These are phyloP conservation scores for Wallacemonas rigidus DNA, from an alignment of 208 protist genomes.

Conservation along the genomic window DNA sequence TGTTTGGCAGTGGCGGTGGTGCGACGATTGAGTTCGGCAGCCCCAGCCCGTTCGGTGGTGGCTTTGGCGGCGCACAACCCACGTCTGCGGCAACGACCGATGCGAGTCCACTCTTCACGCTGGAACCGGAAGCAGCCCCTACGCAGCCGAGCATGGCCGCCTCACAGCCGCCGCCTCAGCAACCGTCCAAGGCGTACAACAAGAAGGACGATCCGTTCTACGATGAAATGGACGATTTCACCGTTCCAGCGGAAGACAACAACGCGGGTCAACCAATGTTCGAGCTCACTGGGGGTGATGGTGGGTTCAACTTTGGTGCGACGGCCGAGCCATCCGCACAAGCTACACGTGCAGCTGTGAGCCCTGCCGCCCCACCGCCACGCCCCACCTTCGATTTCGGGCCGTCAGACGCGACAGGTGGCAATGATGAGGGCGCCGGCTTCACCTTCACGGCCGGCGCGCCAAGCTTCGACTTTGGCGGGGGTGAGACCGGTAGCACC, in stretches of 20 bases:
- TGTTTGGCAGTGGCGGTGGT: neutral
- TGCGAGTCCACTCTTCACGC: neutral
- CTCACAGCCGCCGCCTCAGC: constrained; percentile 2
- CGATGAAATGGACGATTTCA: constrained; percentile 80
- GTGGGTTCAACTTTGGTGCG: constrained; percentile 33
- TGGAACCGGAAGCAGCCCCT: constrained; percentile 2
- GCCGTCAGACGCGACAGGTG: constrained; percentile 25
- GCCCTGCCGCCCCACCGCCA: constrained; percentile 16
- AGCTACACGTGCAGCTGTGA: constrained; percentile 1
- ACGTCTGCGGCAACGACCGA: neutral
- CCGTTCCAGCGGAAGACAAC: constrained; percentile 24
- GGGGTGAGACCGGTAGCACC: constrained; percentile 12
- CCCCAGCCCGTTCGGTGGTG: constrained; percentile 14
- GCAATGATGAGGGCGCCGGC: constrained; percentile 9
- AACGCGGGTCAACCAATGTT: constrained; percentile 17
- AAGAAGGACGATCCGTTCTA: constrained; percentile 66
- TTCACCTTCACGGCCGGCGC: constrained; percentile 15
- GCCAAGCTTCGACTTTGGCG: constrained; percentile 19
- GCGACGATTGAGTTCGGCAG: constrained; percentile 17
- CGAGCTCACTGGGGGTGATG: constrained; percentile 34
- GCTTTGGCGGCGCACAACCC: neutral
- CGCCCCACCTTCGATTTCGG: constrained; percentile 69
- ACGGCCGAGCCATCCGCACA: neutral
- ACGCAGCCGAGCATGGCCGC: neutral
- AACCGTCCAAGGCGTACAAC: constrained; percentile 17